These are phyloP conservation scores for Allodekkera sacchari DNA, from an alignment of 805 yeast species.

Conservation along the genomic window DNA sequence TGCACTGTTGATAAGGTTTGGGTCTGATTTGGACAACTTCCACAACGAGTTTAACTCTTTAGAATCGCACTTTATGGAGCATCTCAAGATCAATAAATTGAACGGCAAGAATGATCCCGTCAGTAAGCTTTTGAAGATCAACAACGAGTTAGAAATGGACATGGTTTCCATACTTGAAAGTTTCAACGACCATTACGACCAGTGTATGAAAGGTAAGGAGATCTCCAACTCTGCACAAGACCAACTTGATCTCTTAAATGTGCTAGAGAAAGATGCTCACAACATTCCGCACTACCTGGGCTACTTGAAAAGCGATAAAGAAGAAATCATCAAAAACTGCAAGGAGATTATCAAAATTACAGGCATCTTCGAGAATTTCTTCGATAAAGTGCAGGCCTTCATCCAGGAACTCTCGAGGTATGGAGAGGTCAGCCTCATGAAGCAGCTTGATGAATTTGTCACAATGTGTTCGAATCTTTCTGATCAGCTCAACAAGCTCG, in stretches of 20 bases:
- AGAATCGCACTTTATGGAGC: slow-evolving; percentile 15
- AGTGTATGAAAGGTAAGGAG: slow-evolving; percentile 46
- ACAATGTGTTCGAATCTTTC: slow-evolving; percentile 8
- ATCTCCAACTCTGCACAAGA: slow-evolving; percentile 19
- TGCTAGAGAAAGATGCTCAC: slow-evolving; percentile 41
- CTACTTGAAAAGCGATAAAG: slow-evolving; percentile 33
- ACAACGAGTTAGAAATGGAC: slow-evolving; percentile 50
- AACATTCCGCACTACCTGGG: slow-evolving; percentile 52
- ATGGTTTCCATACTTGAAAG: slow-evolving; percentile 63
- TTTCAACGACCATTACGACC: slow-evolving; percentile 77
- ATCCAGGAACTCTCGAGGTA: slow-evolving; percentile 19
- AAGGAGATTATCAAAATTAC: slow-evolving; percentile 18
- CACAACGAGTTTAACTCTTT: slow-evolving; percentile 19
- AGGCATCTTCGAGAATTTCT: slow-evolving; percentile 13
- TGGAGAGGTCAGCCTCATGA: slow-evolving; percentile 20
- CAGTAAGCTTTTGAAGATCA: slow-evolving; percentile 27
- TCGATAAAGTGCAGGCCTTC: slow-evolving; percentile 11
- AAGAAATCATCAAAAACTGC: slow-evolving; percentile 21
- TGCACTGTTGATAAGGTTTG: slow-evolving; percentile 18
- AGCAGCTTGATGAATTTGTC: slow-evolving; percentile 12
- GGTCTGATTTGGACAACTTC: slow-evolving; percentile 17
- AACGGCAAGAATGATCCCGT: slow-evolving; percentile 16
- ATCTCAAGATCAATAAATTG: slow-evolving; percentile 10
- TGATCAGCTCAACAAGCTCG: slow-evolving; percentile 7
- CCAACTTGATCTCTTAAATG: slow-evolving; percentile 32